These are phyloP conservation scores for Apiotrichum domesticum DNA, from an alignment of 1,284 basidiomycete species.

Conservation along the genomic window DNA sequence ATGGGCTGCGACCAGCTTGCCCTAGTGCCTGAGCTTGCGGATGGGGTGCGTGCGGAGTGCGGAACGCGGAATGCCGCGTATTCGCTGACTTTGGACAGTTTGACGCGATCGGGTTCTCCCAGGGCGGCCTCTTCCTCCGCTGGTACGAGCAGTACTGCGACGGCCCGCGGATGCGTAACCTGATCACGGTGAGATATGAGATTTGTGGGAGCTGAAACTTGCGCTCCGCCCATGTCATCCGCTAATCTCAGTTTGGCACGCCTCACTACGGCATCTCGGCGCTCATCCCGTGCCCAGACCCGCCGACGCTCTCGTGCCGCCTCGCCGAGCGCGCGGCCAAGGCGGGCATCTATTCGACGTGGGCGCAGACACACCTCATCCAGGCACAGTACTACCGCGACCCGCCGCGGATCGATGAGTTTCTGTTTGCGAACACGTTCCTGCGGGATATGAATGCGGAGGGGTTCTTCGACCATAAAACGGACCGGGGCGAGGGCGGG, in stretches of 20 bases:
- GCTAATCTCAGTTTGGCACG: slow-evolving; percentile 47
- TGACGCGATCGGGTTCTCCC: slow-evolving; percentile 87
- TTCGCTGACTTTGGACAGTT: slow-evolving; percentile 48
- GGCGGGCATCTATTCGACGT: slow-evolving; percentile 70
- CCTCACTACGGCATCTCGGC: slow-evolving; percentile 45
- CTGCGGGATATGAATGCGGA: slow-evolving; percentile 44
- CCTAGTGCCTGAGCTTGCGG: slow-evolving; percentile 5
- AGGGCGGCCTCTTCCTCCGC: slow-evolving; percentile 89
- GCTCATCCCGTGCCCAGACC: slow-evolving; percentile 45
- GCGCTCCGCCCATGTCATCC: background rate
- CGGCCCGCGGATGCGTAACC: slow-evolving; percentile 66
- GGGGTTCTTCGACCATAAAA: slow-evolving; percentile 9
- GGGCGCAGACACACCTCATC: slow-evolving; percentile 74
- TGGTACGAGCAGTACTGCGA: slow-evolving; percentile 84
- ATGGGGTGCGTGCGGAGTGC: slow-evolving; percentile 1
- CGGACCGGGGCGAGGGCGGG: slow-evolving; percentile 22
- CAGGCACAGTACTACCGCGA: slow-evolving; percentile 95
- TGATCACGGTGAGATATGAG: slow-evolving; percentile 58
- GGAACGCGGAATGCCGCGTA: too few relatives aligned
- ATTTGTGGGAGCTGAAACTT: too few relatives aligned
- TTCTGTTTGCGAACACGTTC: slow-evolving; percentile 59
- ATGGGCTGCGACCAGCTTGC: slow-evolving; percentile 11
- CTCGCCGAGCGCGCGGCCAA: slow-evolving; percentile 66
- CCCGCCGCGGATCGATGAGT: slow-evolving; percentile 63
- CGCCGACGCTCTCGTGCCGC: slow-evolving; percentile 57